phyloP scores from a whole-genome alignment of 2,329 filamentous ascomycete genomes.

The Aspergillus neotritici region DNA sequence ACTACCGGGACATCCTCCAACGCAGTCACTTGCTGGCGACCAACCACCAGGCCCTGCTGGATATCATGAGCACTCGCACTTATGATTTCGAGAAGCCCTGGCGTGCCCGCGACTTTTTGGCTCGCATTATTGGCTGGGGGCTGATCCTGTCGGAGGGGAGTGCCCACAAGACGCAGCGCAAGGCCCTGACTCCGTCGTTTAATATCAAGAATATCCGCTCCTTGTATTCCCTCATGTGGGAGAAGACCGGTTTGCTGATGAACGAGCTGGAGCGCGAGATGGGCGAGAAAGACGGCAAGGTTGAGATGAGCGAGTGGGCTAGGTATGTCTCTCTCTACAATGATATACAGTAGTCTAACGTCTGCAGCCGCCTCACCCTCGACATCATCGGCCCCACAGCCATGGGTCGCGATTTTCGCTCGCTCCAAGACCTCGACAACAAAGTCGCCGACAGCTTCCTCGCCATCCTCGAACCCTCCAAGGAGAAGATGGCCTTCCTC shows the following conservation, averaged over 20 bases:
- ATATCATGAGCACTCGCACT: conserved; percentile 48
- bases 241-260: conserved; percentile 31
- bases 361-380: conserved; percentile 48
- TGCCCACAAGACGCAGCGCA: conserved; percentile 45
- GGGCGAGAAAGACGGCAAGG: conserved; percentile 21
- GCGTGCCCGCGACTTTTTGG: conserved; percentile 40
- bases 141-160: conserved; percentile 48
- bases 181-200: conserved; percentile 34
- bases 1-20: conserved; percentile 47
- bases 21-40: conserved; percentile 26
- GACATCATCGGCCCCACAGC: conserved; percentile 56
- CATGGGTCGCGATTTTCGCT: conserved; percentile 53
- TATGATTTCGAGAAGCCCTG: conserved; percentile 52
- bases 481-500: conserved; percentile 40
- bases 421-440: conserved; percentile 47
- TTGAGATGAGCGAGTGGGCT: conserved; percentile 33
- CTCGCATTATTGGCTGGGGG: conserved; percentile 47
- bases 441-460: conserved; percentile 50
- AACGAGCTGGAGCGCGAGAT: conserved; percentile 31
- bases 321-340: conserved; percentile 17
- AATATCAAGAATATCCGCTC: conserved; percentile 33
- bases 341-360: too few species aligned
- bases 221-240: conserved; percentile 34
- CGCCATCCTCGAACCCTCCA: conserved; percentile 45
- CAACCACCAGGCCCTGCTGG: conserved; percentile 41